Evolutionary conservation across 345 rosid genomes (phyloP), one percentile per base, ranked within the genome.

Genomic region (Pelargonium nanum): DNA sequence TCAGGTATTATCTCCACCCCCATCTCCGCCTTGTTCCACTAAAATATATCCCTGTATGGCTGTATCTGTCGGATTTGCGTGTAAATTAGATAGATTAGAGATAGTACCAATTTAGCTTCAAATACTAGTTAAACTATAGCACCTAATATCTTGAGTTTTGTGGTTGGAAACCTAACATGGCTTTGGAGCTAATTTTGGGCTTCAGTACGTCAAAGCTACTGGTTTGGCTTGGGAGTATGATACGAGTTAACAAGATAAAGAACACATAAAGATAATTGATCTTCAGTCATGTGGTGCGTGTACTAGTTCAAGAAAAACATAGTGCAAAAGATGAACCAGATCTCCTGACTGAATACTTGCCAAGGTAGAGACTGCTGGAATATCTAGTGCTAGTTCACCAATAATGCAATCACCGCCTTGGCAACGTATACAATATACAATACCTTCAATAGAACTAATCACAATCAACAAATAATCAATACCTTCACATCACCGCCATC

Each of bases 401-500:
- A 40, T 6, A 3, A 12, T 40, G 3, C 2, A 40, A 40, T 40
- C 48, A 9, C 48, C 48, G 15, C 0, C 9, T 40, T 40, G 15
- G 48, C 48, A 40, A 40, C 15, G 13, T 12, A 40, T 40, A 40
- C 5, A 12, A 40, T 12, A 55, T 17, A 10, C 16, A 55, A 16
- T 19, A 55, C 26, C 6, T 1, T 22, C 3, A 22, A 55, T 9
- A 22, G 26, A 22, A 25, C 57, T 23, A 8, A 23, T 8, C 25
- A 55, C 22, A 19, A 55, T 10, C 24, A 55, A 55, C 22, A 40
- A 67, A 22, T 24, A 32, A 22, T 5, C 6, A 63, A 25, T 69
- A 92, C 96, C 98, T 89, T 92, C 64, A 83, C 77, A 70, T 86
- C 95, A 22, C 93, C 95, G 8, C 79, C 70, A 75, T 92, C 98